Percentiles rank a stretch among this genome's conserved stretches.
phyloP scores from a whole-genome alignment of 805 yeast species.

The Metschnikowia kofuensis region DNA sequence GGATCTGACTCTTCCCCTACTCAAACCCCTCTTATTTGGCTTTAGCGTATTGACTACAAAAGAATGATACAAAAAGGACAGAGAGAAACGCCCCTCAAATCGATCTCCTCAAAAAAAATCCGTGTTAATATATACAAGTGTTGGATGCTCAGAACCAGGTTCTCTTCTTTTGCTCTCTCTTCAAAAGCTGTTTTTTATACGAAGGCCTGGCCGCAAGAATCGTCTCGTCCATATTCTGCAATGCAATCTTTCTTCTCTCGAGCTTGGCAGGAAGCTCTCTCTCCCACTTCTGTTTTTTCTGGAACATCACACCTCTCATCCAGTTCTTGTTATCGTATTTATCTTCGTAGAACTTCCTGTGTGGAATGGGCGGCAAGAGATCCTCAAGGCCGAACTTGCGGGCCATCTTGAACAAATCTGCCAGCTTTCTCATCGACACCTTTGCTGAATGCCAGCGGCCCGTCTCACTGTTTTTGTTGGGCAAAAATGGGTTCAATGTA shows the following conservation, averaged over 20 bases:
- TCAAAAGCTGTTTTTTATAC: constrained; percentile 39
- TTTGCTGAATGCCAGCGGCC: constrained; percentile 73
- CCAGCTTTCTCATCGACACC: constrained; percentile 76
- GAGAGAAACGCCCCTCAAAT: not conserved
- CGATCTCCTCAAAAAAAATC: not conserved
- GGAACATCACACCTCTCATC: constrained; percentile 72
- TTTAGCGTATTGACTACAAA: too few relatives aligned
- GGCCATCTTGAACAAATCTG: constrained; percentile 81
- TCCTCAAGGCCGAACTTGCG: constrained; percentile 75
- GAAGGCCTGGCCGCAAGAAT: constrained; percentile 59
- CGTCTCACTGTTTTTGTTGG: constrained; percentile 81
- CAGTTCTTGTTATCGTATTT: constrained; percentile 67
- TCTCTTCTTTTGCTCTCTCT: constrained; percentile 33
- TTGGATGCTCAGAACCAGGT: constrained; percentile 28
- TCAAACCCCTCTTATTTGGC: too few relatives aligned
- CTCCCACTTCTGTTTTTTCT: constrained; percentile 82
- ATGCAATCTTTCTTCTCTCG: constrained; percentile 61
- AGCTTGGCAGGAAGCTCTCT: constrained; percentile 58
- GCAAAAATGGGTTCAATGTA: constrained; percentile 81
- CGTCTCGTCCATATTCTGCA: constrained; percentile 61
- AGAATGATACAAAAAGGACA: too few relatives aligned
- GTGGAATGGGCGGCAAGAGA: constrained; percentile 64
- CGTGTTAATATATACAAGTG: constrained; percentile 10
- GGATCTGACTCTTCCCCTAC: too few relatives aligned
- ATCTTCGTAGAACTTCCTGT: constrained; percentile 74